Evolutionary conservation across 2,329 filamentous ascomycete genomes (phyloP).

Genomic region (Podosphaera fusca): DNA sequence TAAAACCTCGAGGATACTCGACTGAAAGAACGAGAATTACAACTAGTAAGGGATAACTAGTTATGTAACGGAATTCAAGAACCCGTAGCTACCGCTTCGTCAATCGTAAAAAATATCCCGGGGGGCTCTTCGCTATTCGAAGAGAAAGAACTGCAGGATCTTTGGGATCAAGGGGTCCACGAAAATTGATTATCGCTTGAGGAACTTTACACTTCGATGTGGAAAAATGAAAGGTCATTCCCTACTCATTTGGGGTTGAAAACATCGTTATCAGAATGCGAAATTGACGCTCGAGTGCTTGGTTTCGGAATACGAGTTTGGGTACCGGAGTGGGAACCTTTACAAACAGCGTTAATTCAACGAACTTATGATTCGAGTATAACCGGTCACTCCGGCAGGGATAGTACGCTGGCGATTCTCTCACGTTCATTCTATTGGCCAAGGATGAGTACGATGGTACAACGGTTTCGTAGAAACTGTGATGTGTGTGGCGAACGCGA

Average conservation of each 20-base stretch:
- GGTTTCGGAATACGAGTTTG: not conserved
- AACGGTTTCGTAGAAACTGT: not conserved
- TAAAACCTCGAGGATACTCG: not conserved
- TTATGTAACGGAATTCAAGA: too few relatives aligned
- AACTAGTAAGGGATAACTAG: not conserved
- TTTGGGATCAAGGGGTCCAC: too few relatives aligned
- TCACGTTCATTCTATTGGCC: not conserved
- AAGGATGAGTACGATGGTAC: not conserved
- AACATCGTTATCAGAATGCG: not conserved
- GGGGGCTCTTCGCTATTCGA: not conserved
- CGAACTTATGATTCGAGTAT: too few relatives aligned
- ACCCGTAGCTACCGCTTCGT: too few relatives aligned
- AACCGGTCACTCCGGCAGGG: not conserved
- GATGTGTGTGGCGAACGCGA: not conserved
- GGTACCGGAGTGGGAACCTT: not conserved
- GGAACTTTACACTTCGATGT: not conserved
- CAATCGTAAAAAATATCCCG: not conserved
- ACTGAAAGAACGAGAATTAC: not conserved
- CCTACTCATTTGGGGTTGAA: not conserved
- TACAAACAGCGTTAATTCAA: not conserved
- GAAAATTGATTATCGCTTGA: too few relatives aligned
- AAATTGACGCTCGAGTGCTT: not conserved
- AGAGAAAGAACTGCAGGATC: not conserved
- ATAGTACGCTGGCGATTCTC: not conserved
- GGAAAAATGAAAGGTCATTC: not conserved